Evolutionary conservation across 164 flowering plant genomes (phyloP), one percentile per base, ranked within the genome.

Genomic region (Liriodendron chinense): DNA sequence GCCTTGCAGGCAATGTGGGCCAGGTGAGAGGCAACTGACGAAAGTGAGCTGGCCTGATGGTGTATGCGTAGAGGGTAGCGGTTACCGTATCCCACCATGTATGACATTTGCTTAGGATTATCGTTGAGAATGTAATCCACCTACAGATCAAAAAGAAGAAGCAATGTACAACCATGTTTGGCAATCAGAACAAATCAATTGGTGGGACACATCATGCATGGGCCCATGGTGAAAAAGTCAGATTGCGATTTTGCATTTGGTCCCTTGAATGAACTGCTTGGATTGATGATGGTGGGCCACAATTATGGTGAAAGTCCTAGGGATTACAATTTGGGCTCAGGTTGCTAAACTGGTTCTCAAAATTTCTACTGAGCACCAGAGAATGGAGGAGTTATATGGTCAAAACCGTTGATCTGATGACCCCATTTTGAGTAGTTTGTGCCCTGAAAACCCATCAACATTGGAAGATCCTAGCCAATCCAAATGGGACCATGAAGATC

Each of bases 11-110:
- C 86, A 1, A 94, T 90, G 43, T 57, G 93, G 79, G 86, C 84
- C 14, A 97, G 98, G 69, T 96, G 99, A 80, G 84, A 85, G 69
- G n/a, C 28, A 4, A 88, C 79, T 0, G 98, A 94, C 0, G 98
- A 97, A 0, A 96, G 81, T 3, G 97, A 94, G 83, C 95, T 91
- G 59, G 72, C 99, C 78, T 98, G 57, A 72, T 96, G 99, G 76
- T 96, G 99, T 20, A 96, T 89, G 81, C 93, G 87, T 77, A 71
- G 84, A 1, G 99, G 99, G 77, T 84, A 96, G 22, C 80, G 87
- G 63, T 81, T 53, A 57, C 99, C 97, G 47, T 96, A 94, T 1
- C 98, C 99, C 49, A 96, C 99, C 97, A 96, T 94, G 83, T 94
- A 96, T 21, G 97, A 92, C 90, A 91, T 90, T 74, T 81, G 47